These are phyloP conservation scores for Neurospora intermedia DNA, from an alignment of 495 filamentous ascomycete species.

Conservation along the genomic window DNA sequence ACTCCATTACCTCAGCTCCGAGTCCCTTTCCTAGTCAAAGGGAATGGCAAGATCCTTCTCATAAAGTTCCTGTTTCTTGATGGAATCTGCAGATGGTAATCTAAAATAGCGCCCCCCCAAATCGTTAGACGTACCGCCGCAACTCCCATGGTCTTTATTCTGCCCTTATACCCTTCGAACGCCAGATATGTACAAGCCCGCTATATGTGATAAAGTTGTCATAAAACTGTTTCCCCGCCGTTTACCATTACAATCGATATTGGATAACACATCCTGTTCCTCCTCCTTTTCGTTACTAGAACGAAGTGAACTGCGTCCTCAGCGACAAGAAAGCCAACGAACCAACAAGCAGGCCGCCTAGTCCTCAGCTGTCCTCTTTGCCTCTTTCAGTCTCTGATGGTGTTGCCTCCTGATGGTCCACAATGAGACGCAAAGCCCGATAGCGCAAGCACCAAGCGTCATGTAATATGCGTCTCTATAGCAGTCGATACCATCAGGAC, in stretches of 20 bases:
- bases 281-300: not conserved
- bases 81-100: not conserved
- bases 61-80: not conserved
- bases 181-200: not conserved
- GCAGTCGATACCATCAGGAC: conserved; percentile 68
- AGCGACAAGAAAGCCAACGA: not conserved
- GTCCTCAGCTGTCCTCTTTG: conserved; percentile 25
- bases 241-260: not conserved
- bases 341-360: conserved; percentile 3
- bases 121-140: not conserved
- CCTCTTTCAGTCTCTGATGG: conserved; percentile 18
- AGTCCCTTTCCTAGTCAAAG: not conserved
- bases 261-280: not conserved
- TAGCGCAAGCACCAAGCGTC: conserved; percentile 63
- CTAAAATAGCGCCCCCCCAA: not conserved
- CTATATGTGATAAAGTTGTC: not conserved
- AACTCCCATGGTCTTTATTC: not conserved
- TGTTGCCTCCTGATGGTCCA: conserved; percentile 67
- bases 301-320: not conserved
- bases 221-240: not conserved
- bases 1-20: not conserved
- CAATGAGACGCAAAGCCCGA: conserved; percentile 58
- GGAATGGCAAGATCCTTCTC: not conserved
- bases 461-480: conserved; percentile 74
- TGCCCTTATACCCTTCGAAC: not conserved